A percentile compares a stretch with the other conserved stretches of the same genome.
These are phyloP conservation scores for Hyphodiscus hymeniophilus DNA, from an alignment of 495 filamentous ascomycete genomes.

Conservation along the genomic window DNA sequence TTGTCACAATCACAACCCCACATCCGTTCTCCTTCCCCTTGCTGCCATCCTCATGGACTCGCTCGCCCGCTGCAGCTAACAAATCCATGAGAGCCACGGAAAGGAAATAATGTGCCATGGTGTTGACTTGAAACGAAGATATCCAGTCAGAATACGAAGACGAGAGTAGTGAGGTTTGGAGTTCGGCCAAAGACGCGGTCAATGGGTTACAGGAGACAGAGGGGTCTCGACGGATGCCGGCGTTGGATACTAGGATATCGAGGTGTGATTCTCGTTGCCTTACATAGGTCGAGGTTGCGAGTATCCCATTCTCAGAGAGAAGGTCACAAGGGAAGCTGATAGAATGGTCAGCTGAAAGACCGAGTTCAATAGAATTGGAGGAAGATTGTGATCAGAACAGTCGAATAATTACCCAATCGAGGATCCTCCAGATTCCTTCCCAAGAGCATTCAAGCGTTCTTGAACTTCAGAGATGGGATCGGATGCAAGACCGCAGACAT, in stretches of 20 bases:
- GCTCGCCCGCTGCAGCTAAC: conserved; percentile 26
- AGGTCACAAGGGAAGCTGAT: conserved; percentile 31
- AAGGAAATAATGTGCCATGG: conserved; percentile 37
- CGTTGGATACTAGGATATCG: conserved; percentile 38
- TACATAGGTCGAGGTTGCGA: conserved; percentile 20
- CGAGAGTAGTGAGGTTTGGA: conserved; percentile 38
- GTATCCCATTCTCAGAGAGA: conserved; percentile 30
- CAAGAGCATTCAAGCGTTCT: conserved; percentile 26
- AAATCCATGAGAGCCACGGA: conserved; percentile 33
- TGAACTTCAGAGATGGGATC: conserved; percentile 30
- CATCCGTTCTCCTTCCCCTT: conserved; percentile 30
- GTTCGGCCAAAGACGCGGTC: conserved; percentile 26
- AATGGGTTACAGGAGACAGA: conserved; percentile 32
- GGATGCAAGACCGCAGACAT: conserved; percentile 28
- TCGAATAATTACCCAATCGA: conserved; percentile 34
- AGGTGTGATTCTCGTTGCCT: conserved; percentile 22
- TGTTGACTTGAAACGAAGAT: conserved; percentile 34
- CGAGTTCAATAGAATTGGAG: too few relatives aligned
- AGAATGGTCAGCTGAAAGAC: neutral
- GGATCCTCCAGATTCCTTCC: conserved; percentile 24
- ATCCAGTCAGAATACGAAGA: conserved; percentile 30
- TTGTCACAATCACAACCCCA: conserved; percentile 33
- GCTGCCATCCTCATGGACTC: conserved; percentile 8
- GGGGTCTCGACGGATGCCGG: conserved; percentile 36
- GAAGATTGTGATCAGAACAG: neutral